Base-by-base conservation (phyloP, 441 rosid genomes). In the Mallotus repandus region DNA sequence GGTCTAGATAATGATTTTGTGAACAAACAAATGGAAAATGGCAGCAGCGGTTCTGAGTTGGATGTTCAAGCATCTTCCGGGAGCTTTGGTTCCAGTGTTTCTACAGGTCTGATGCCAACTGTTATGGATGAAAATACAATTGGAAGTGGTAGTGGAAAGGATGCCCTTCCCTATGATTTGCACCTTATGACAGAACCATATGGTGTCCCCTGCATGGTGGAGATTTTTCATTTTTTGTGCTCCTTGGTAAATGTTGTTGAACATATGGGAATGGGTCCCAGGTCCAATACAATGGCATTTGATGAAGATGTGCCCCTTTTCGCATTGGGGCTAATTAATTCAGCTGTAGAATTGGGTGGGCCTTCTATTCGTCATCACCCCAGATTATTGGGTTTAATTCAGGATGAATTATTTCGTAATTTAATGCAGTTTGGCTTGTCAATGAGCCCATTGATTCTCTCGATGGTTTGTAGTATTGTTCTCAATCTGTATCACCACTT, bases 241-340 rank as follows among this genome's bases (percentile, higher is more conserved):
- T 91, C 96, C 38, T 63, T 93, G 63, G 79, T 95, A 73, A 93
- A 91, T 82, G 89, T 83, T 55, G 77, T 86, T 77, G 96, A 93
- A 76, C 82, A 86, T 63, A 74, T 84, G 61, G 95, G 82, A 77
- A 77, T 80, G 70, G 90, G 83, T 78, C 83, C 94, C 48, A 84
- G 87, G 81, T 84, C 91, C 53, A 91, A 90, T 84, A 79, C 94
- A 29, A 77, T 95, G 49, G 94, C 97, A 64, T 87, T 77, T 86
- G 99, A 95, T 62, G 99, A 95, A 85, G 99, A 95, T 74, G 95
- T 90, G 61, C 99, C 97, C 14, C 92, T 95, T 21, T 95, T 95
- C 63, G 91, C 99, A 4, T 75, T 95, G 89, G 90, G 97, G 65
- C 86, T 95, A 78, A 93, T 95, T 76, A 93, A 93, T 82, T 91